phyloP scores from a whole-genome alignment of 2,329 filamentous ascomycete species.

The Xylaria sp. region DNA sequence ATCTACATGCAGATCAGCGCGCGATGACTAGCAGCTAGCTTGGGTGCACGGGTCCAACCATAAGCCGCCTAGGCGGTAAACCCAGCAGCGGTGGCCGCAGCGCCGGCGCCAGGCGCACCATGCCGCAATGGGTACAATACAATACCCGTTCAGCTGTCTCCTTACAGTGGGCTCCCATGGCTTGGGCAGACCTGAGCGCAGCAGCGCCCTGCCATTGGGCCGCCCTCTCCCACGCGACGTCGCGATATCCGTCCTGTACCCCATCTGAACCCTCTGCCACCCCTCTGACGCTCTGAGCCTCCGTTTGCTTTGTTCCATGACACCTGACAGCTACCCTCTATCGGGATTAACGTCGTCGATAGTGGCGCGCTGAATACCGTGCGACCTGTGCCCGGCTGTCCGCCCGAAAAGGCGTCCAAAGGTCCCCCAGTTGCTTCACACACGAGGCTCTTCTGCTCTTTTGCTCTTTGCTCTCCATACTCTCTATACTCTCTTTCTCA shows the following conservation, averaged over 20 bases:
- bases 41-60: constrained; percentile 13
- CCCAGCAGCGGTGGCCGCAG: constrained; percentile 17
- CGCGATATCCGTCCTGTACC: constrained; percentile 37
- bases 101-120: constrained; percentile 29
- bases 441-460: not conserved
- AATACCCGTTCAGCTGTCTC: constrained; percentile 38
- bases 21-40: constrained; percentile 38
- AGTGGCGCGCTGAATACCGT: constrained; percentile 49
- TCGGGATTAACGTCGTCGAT: constrained; percentile 43
- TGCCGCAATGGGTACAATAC: constrained; percentile 21
- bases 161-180: constrained; percentile 33
- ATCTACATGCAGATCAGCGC: constrained; percentile 34
- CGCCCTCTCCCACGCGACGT: constrained; percentile 32
- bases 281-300: constrained; percentile 21
- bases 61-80: constrained; percentile 8
- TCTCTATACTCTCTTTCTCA: not conserved
- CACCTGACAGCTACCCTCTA: constrained; percentile 44
- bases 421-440: not conserved
- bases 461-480: too few relatives aligned
- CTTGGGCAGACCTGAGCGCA: constrained; percentile 34
- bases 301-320: constrained; percentile 35
- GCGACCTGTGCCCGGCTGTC: constrained; percentile 34
- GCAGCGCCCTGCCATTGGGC: constrained; percentile 33
- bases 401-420: constrained; percentile 8
- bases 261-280: constrained; percentile 24